These are phyloP conservation scores for Solanum acaule DNA, from an alignment of 257 asterid genomes.

Conservation along the genomic window DNA sequence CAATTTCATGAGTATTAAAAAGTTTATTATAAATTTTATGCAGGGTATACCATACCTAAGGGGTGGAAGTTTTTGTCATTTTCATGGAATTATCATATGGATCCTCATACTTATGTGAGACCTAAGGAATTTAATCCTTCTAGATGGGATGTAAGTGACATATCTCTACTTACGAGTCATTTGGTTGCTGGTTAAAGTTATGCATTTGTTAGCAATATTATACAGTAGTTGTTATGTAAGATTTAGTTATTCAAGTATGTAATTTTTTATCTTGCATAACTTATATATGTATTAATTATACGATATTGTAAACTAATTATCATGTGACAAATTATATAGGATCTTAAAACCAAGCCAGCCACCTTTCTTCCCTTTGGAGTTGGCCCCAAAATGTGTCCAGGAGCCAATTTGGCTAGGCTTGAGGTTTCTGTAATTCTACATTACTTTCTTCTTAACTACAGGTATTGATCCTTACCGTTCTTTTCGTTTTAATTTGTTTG, in stretches of 20 bases:
- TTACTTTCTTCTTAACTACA: background rate
- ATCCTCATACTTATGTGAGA: background rate
- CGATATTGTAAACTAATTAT: no score
- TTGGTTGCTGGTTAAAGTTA: no score
- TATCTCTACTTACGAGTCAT: background rate
- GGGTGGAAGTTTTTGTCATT: background rate
- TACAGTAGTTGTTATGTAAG: no score
- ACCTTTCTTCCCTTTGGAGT: background rate
- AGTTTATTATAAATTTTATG: background rate
- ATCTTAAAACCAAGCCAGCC: background rate
- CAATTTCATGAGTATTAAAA: no score
- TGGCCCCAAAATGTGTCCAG: background rate
- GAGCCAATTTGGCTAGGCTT: background rate
- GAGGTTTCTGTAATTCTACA: background rate
- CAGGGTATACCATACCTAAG: conserved; percentile 8
- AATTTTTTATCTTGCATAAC: no score
- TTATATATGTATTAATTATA: no score
- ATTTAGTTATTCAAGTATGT: no score
- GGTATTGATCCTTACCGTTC: background rate
- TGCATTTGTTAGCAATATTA: no score
- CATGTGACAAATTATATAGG: no score
- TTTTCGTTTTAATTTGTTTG: no score
- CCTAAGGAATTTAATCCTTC: background rate
- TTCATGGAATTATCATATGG: background rate
- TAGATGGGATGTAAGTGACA: background rate